Evolutionary conservation across 805 yeast species (phyloP), one percentile per base, ranked within the genome.

Genomic region (Grigorovia jiainica): DNA sequence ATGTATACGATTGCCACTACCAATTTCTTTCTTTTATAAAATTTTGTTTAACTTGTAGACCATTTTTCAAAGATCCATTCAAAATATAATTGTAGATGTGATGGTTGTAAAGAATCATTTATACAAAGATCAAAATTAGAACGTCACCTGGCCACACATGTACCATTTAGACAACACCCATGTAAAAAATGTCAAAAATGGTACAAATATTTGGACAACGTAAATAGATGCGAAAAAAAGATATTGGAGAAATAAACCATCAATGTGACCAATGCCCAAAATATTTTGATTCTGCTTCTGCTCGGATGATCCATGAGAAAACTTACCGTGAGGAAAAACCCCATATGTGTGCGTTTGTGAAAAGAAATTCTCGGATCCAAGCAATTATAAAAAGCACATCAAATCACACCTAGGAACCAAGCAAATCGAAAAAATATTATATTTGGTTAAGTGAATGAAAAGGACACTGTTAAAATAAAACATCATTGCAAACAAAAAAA

Each of bases 291-390:
- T 86, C 95, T 2, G 74, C 84, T 21, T 79, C 92, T 4, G 80
- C 92, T 11, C 67, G 89, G 36, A 81, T 87, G 2, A 86, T 90
- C 24, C 97, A 92, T 63, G 62, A 73, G 36, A 69, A 97, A 46
- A 79, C 79, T 2, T 97, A 90, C 61, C 83, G 95, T 1, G 97
- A 96, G 2, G 90, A 82, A 45, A 86, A 82, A 60, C 97, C 97
- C 2, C n/a, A n/a, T 65, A 89, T 49, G 66, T 62, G 27, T 90
- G 97, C 47, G 81, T 84, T 1, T 90, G 98, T 59, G 80, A 76
- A 16, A 87, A 85, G 59, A 63, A 85, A 41, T 90, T 90, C 57
- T 81, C 90, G 45, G 97, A 92, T 60, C 78, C 90, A 38, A 82
- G 95, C 15, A 92, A 90, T 59, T 67, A 90, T 51, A 79, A 84